A percentile compares a stretch with the other conserved stretches of the same genome.
These are phyloP conservation scores for Castanea sativa DNA, from an alignment of 306 rosid genomes.

Conservation along the genomic window DNA sequence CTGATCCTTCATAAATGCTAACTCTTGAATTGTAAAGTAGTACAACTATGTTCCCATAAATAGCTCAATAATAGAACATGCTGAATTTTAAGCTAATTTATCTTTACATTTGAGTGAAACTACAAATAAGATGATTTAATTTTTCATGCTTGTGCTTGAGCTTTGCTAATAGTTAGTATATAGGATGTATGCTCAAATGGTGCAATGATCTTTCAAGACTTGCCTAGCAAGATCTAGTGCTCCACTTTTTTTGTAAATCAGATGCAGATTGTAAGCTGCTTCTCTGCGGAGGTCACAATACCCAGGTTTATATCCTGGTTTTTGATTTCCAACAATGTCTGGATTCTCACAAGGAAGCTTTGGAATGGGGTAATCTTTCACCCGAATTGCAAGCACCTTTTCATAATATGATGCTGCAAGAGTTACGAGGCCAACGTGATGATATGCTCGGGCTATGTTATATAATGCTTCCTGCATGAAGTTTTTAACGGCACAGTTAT, in stretches of 20 bases:
- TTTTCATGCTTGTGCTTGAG: neutral
- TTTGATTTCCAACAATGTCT: slow-evolving; percentile 31
- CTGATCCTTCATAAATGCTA: no score
- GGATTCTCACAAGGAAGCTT: slow-evolving; percentile 61
- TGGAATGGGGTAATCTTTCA: slow-evolving; percentile 67
- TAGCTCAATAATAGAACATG: no score
- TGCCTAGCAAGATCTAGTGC: slow-evolving; percentile 86
- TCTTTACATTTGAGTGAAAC: neutral
- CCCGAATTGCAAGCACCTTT: slow-evolving; percentile 58
- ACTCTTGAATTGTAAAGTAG: no score
- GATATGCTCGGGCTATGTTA: slow-evolving; percentile 81
- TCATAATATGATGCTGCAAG: slow-evolving; percentile 67
- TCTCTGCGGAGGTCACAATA: slow-evolving; percentile 82
- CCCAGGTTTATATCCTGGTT: slow-evolving; percentile 55
- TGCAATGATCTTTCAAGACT: slow-evolving; percentile 73
- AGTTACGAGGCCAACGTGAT: slow-evolving; percentile 78
- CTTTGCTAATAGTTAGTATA: neutral
- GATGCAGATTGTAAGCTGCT: slow-evolving; percentile 84
- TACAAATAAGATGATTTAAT: neutral
- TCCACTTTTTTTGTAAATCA: slow-evolving; percentile 80
- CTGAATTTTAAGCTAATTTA: neutral
- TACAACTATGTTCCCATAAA: no score
- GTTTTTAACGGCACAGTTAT: neutral
- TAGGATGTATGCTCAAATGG: slow-evolving; percentile 30
- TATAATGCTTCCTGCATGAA: slow-evolving; percentile 67